Percentiles rank a stretch among this genome's conserved stretches.
Evolutionary conservation across 352 stramenopile species (phyloP).

Genomic region (Globisporangium acanthophoron): DNA sequence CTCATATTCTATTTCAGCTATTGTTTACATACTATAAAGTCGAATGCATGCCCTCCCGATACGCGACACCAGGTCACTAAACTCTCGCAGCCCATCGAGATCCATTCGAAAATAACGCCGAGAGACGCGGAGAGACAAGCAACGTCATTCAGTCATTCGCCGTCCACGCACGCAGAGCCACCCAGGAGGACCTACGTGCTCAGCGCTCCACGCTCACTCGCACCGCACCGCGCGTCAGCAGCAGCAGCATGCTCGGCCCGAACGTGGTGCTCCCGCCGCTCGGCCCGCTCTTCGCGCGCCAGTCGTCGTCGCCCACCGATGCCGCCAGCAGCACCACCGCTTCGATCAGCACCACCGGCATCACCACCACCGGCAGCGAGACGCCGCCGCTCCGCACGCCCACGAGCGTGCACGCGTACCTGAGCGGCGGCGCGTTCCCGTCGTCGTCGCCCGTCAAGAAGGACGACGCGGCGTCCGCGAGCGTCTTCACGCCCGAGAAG

Average conservation of each 20-base stretch:
- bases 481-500: background rate
- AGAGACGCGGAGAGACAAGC: slow-evolving; percentile 13
- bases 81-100: background rate
- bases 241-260: slow-evolving; percentile 17
- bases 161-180: slow-evolving; percentile 16
- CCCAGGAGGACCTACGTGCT: background rate
- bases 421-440: slow-evolving; percentile 27
- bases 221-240: background rate
- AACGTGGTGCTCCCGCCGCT: slow-evolving; percentile 57
- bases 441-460: slow-evolving; percentile 67
- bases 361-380: slow-evolving; percentile 34
- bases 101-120: slow-evolving; percentile 13
- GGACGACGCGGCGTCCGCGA: slow-evolving; percentile 9
- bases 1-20: background rate
- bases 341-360: slow-evolving; percentile 19
- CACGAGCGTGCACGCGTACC: slow-evolving; percentile 33
- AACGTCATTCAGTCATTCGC: slow-evolving; percentile 10
- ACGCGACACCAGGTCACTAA: background rate
- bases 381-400: slow-evolving; percentile 42
- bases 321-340: background rate
- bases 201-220: slow-evolving; percentile 1
- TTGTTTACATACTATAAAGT: background rate
- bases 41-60: background rate
- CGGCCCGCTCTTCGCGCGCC: slow-evolving; percentile 36
- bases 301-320: background rate